Evolutionary conservation across 805 yeast species (phyloP).

Genomic region (Kazachstania martiniae): DNA sequence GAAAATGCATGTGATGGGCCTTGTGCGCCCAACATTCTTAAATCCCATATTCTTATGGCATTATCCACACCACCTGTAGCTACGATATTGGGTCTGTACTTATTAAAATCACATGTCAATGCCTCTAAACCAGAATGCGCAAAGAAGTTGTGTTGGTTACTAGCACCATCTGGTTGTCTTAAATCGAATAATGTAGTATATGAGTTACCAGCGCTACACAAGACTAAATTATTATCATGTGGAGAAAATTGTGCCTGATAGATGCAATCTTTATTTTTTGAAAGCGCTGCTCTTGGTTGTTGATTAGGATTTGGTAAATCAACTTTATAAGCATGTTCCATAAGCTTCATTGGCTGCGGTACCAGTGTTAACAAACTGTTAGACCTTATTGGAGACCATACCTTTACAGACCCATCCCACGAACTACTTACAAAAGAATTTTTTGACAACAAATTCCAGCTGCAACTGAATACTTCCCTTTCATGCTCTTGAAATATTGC

Average conservation of each 20-base stretch:
- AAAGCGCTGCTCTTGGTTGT: slow-evolving; percentile 16
- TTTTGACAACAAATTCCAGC: slow-evolving; percentile 67
- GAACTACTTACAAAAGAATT: slow-evolving; percentile 62
- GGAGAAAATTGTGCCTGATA: slow-evolving; percentile 79
- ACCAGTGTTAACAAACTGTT: slow-evolving; percentile 48
- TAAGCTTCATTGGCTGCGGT: slow-evolving; percentile 24
- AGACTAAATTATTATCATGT: slow-evolving; percentile 59
- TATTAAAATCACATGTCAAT: slow-evolving; percentile 80
- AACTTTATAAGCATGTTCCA: slow-evolving; percentile 6
- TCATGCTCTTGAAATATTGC: slow-evolving; percentile 68
- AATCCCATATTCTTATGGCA: slow-evolving; percentile 76
- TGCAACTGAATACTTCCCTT: slow-evolving; percentile 60
- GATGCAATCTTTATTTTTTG: slow-evolving; percentile 45
- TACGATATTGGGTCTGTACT: slow-evolving; percentile 65
- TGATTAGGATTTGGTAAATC: slow-evolving; percentile 27
- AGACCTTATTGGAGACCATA: slow-evolving; percentile 60
- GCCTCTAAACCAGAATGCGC: slow-evolving; percentile 79
- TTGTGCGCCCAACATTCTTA: slow-evolving; percentile 39
- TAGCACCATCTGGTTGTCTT: slow-evolving; percentile 50
- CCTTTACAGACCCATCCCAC: slow-evolving; percentile 85
- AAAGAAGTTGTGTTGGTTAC: slow-evolving; percentile 37
- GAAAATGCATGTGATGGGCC: neutral
- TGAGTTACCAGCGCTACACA: slow-evolving; percentile 65
- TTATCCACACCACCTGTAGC: slow-evolving; percentile 94
- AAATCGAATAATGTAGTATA: slow-evolving; percentile 75